Percentiles rank a stretch among this genome's conserved stretches.
Evolutionary conservation across 1,284 basidiomycete species (phyloP).

Genomic region (Trametes hirsuta): DNA sequence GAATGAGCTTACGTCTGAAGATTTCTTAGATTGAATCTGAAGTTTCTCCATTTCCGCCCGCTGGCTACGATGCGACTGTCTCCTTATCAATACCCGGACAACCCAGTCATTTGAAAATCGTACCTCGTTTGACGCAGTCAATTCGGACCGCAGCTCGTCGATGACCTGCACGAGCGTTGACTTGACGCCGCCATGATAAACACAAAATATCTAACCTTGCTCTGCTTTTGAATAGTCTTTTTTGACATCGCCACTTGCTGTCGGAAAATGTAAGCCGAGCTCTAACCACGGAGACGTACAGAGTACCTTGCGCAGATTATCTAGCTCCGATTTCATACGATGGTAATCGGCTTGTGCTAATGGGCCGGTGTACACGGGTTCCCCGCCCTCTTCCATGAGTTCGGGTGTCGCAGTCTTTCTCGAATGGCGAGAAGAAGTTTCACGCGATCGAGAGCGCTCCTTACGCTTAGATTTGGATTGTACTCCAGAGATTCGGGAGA

Average conservation of each 20-base stretch:
- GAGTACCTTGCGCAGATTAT: constrained; percentile 54
- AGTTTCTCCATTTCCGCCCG: constrained; percentile 49
- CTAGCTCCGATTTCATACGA: constrained; percentile 45
- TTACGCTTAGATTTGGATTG: constrained; percentile 26
- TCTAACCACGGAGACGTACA: neutral
- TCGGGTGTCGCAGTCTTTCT: constrained; percentile 23
- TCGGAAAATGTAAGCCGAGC: constrained; percentile 32
- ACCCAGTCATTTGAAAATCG: constrained; percentile 1
- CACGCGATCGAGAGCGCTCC: constrained; percentile 34
- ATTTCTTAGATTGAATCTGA: constrained; percentile 50
- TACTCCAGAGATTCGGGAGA: neutral
- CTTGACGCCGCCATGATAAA: constrained; percentile 3
- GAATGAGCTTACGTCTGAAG: constrained; percentile 52
- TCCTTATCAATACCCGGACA: neutral
- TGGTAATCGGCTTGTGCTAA: constrained; percentile 46
- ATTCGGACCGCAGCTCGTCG: constrained; percentile 50
- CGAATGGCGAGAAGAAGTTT: constrained; percentile 17
- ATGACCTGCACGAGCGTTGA: constrained; percentile 43
- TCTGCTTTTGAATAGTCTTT: constrained; percentile 58
- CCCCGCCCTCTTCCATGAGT: constrained; percentile 23
- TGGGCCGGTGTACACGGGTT: constrained; percentile 32
- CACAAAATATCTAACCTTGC: constrained; percentile 47
- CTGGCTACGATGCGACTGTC: constrained; percentile 53
- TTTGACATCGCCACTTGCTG: constrained; percentile 50
- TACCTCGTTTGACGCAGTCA: constrained; percentile 40